Base-by-base conservation (phyloP, 805 yeast species). In the Phaffomyces thermotolerans region DNA sequence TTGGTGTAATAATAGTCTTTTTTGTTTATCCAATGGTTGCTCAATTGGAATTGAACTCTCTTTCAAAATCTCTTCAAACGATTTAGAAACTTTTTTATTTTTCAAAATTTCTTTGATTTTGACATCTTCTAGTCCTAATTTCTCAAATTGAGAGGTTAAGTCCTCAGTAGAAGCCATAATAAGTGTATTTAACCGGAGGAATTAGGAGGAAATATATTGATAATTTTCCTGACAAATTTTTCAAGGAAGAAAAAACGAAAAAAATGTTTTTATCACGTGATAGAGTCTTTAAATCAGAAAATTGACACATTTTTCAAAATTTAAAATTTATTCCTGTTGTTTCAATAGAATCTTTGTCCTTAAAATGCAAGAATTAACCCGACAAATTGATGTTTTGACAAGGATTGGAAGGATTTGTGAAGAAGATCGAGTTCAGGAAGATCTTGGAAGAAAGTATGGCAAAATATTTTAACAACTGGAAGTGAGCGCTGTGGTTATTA, bases 61-160 rank as follows among this genome's bases (percentile, higher is more conserved):
- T 22, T 59, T 55, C 43, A 84, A 69, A 46, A 89, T 73, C 32
- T 75, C 75, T 27, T 70, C 72, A 41, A 93, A 72, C 2, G 95
- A 77, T 34, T 69, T 68, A 15, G 91, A 76, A 34, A 90, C 95
- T 63, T 90, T 90, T 60, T 81, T 80, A 68, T 93, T 91, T 63
- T 88, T 91, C 44, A 79, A 63, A 45, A 89, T 81, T 59, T 93
- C 98, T 40, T 79, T 76, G 47, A 85, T 72, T 62, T 86, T 87
- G 53, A 78, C 71, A 15, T 83, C 91, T 53, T 75, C 78, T 52
- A 85, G 78, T 13, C 95, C 95, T 45, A 82, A 51, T n/a, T 52
- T 48, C 43, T 58, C 52, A 41, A 71, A 63, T 4, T 54, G 52
- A 27, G 51, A 46, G 22, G 67, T 57, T 15, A 71, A 52, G 17